Conservation (phyloP, 2,329 filamentous ascomycete species). For the Lasiodiplodia gonubiensis region DNA sequence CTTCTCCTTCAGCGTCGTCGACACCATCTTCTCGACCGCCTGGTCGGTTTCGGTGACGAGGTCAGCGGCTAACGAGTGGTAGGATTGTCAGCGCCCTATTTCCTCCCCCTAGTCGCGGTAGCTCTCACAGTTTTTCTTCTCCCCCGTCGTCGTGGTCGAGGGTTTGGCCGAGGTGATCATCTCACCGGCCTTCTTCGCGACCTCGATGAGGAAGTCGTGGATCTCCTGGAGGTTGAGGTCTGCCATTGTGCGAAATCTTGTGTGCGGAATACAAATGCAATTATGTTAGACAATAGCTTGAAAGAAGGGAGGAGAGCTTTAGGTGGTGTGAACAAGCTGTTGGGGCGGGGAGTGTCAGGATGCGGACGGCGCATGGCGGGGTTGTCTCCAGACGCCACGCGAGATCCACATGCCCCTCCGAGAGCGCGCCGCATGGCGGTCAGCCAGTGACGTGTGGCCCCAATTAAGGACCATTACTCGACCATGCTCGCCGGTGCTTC, state of each 20-base stretch:
- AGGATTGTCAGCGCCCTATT: no score
- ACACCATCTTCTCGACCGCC: constrained; percentile 65
- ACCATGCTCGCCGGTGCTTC: background rate
- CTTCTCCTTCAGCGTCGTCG: constrained; percentile 53
- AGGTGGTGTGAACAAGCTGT: background rate
- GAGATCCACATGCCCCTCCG: constrained; percentile 22
- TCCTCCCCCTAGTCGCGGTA: background rate
- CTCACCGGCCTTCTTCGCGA: constrained; percentile 53
- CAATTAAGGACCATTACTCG: constrained; percentile 1
- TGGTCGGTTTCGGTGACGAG: constrained; percentile 69
- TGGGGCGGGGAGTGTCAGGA: background rate
- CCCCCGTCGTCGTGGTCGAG: constrained; percentile 47
- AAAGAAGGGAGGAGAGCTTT: background rate
- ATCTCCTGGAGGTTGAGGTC: constrained; percentile 53
- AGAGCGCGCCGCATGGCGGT: constrained; percentile 17
- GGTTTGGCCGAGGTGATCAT: constrained; percentile 55
- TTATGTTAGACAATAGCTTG: background rate
- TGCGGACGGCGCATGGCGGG: constrained; percentile 7
- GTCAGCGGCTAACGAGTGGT: constrained; percentile 56
- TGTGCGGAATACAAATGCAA: background rate
- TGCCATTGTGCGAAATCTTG: constrained; percentile 28
- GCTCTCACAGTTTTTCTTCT: constrained; percentile 55
- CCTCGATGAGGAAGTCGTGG: constrained; percentile 54
- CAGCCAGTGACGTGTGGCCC: constrained; percentile 15
- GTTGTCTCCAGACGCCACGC: constrained; percentile 25